phyloP scores from a whole-genome alignment of 2,329 filamentous ascomycete species.

The Penicillium sp. region DNA sequence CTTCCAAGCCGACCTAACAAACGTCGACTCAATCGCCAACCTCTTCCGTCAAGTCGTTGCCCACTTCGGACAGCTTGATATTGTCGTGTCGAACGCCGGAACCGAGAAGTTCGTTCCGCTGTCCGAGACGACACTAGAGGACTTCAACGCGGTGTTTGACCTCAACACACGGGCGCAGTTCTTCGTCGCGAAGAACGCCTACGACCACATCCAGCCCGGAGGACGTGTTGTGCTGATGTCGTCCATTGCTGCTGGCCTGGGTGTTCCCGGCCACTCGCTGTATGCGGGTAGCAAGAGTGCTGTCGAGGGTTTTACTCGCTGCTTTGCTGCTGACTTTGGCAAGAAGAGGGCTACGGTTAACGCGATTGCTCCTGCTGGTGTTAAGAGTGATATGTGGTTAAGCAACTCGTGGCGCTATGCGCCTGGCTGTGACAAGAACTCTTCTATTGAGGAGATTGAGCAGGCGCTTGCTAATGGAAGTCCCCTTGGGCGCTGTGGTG shows the following conservation, averaged over 20 bases:
- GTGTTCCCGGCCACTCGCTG: conserved; percentile 68
- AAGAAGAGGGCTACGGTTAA: conserved; percentile 49
- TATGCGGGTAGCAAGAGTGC: conserved; percentile 76
- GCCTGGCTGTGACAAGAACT: conserved; percentile 46
- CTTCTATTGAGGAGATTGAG: conserved; percentile 55
- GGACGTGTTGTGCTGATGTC: conserved; percentile 75
- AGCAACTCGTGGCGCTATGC: conserved; percentile 68
- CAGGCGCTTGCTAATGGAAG: conserved; percentile 56
- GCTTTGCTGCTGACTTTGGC: conserved; percentile 69
- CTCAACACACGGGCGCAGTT: conserved; percentile 65
- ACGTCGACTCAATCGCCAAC: conserved; percentile 61
- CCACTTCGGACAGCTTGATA: conserved; percentile 50
- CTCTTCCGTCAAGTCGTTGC: conserved; percentile 64
- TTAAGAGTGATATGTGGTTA: conserved; percentile 66
- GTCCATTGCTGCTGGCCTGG: conserved; percentile 66
- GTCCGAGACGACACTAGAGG: conserved; percentile 26
- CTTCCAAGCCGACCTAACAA: conserved; percentile 67
- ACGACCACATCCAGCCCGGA: conserved; percentile 67
- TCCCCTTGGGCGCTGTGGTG: conserved; percentile 60
- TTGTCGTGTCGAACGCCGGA: conserved; percentile 56
- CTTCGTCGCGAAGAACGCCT: conserved; percentile 65
- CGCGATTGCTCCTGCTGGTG: conserved; percentile 28
- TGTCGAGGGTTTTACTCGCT: conserved; percentile 74
- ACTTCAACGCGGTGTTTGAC: conserved; percentile 56
- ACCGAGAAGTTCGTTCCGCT: conserved; percentile 37